These are phyloP conservation scores for Aegilops speltoides DNA, from an alignment of 176 grass and related monocot species.

Conservation along the genomic window DNA sequence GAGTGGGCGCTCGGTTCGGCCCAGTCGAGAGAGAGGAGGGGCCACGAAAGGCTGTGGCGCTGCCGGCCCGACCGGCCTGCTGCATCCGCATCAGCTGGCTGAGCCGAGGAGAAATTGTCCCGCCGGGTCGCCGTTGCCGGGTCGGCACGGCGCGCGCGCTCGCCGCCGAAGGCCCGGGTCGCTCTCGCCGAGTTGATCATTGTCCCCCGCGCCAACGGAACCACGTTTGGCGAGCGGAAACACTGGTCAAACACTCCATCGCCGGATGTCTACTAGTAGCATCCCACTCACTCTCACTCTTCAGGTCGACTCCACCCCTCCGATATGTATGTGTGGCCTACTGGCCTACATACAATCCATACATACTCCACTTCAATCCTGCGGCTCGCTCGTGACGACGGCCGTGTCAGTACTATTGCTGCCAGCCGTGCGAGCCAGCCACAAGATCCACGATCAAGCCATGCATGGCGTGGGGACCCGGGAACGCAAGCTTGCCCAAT, in stretches of 20 bases:
- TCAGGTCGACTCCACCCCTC: too few species aligned
- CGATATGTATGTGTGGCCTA: neutral
- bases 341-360: neutral
- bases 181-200: constrained; percentile 19
- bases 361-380: too few species aligned
- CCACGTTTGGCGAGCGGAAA: neutral
- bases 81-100: neutral
- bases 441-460: neutral
- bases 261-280: neutral
- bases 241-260: constrained; percentile 29
- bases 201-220: neutral
- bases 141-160: neutral
- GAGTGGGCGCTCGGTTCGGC: neutral
- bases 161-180: neutral
- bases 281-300: neutral
- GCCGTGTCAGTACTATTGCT: too few species aligned
- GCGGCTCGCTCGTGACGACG: neutral
- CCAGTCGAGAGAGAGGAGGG: neutral
- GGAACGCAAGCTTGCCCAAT: neutral
- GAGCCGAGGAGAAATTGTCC: neutral
- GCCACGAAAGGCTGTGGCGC: constrained; percentile 2
- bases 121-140: neutral
- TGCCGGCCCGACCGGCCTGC: neutral
- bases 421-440: too few species aligned
- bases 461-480: neutral